Conservation (phyloP, 257 asterid genomes). For the Jaltomata sinuosa region DNA sequence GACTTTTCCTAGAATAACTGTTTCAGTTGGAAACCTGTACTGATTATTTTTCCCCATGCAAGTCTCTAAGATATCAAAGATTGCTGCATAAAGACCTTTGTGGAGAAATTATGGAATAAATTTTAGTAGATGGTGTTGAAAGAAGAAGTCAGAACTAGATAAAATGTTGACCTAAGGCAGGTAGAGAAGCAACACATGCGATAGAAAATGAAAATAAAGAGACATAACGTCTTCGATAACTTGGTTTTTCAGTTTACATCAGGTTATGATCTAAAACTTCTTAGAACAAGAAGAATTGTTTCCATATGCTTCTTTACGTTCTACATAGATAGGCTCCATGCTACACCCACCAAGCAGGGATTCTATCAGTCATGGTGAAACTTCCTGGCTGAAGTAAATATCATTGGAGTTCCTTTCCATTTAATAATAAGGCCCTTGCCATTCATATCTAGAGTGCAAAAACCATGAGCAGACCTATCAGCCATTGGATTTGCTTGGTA, state of each 20-base stretch:
- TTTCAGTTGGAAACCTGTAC: neutral
- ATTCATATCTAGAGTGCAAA: neutral
- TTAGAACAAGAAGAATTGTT: neutral
- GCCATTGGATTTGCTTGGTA: slow-evolving; percentile 12
- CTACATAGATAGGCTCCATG: neutral
- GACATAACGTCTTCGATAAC: neutral
- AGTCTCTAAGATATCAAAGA: neutral
- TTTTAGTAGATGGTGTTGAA: neutral
- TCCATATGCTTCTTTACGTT: neutral
- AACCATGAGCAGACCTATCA: neutral
- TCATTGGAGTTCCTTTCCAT: neutral
- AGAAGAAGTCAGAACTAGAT: neutral
- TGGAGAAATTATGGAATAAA: neutral
- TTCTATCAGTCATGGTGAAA: neutral
- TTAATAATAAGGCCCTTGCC: neutral
- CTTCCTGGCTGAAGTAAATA: slow-evolving; percentile 3
- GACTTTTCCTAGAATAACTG: neutral
- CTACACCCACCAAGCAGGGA: neutral
- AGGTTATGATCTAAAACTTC: neutral
- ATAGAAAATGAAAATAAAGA: neutral
- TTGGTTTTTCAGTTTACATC: neutral
- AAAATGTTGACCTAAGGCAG: neutral
- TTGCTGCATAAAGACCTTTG: slow-evolving; percentile 14
- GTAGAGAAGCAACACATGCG: neutral
- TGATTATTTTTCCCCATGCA: neutral